These are phyloP conservation scores for Kockiozyma suomiensis DNA, from an alignment of 805 yeast genomes.

Conservation along the genomic window DNA sequence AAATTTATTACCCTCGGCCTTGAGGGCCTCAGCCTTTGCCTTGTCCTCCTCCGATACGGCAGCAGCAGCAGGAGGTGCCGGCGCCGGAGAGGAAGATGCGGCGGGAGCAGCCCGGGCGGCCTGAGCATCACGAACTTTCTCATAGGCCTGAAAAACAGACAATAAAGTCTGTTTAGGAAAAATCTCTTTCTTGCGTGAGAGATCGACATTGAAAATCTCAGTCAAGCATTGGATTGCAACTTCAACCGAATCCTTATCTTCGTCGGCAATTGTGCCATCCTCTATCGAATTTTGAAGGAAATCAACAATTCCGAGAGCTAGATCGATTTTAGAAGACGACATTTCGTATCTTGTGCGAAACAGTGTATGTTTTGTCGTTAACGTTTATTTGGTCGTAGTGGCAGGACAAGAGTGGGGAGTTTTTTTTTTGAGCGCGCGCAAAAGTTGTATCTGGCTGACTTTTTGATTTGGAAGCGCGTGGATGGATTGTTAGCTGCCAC, in stretches of 20 bases:
- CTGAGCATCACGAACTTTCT: conserved; percentile 31
- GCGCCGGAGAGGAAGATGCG: conserved; percentile 32
- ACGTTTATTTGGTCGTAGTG: too few species aligned
- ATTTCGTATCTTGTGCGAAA: conserved; percentile 1
- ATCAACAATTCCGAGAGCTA: conserved; percentile 71
- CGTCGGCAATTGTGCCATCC: conserved; percentile 69
- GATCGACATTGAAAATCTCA: conserved; percentile 76
- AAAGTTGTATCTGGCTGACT: neutral
- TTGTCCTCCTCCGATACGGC: conserved; percentile 50
- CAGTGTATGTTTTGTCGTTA: too few species aligned
- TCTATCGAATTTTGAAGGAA: conserved; percentile 64
- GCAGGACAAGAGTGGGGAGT: too few species aligned
- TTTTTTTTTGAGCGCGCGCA: too few species aligned
- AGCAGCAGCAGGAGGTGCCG: conserved; percentile 39
- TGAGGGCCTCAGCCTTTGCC: conserved; percentile 79
- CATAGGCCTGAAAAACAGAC: conserved; percentile 55
- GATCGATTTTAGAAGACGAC: conserved; percentile 27
- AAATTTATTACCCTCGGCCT: conserved; percentile 84
- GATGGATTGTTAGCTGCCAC: conserved; percentile 3
- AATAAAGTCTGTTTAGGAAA: conserved; percentile 48
- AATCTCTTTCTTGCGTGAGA: conserved; percentile 43
- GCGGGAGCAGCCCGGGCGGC: conserved; percentile 33
- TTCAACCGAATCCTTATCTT: conserved; percentile 83
- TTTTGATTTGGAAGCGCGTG: conserved; percentile 16
- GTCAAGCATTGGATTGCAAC: conserved; percentile 81